Conservation (phyloP, 2,329 filamentous ascomycete species). For the Metarhizium humberi region DNA sequence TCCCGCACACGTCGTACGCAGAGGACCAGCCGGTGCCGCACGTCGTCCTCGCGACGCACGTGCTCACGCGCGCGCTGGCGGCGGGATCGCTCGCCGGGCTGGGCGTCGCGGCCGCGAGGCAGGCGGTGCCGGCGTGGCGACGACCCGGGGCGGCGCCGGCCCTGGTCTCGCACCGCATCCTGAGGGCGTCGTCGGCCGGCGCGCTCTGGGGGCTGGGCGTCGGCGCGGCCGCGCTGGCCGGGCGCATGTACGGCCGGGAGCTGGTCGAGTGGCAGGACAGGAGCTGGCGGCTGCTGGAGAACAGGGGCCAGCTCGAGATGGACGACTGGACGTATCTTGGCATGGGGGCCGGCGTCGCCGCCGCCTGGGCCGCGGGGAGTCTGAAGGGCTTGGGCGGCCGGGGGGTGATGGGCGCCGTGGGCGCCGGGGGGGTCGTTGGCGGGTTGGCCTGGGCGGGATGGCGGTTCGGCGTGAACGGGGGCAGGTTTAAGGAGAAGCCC, state of each 20-base stretch:
- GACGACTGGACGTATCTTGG: slow-evolving; percentile 46
- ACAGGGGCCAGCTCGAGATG: slow-evolving; percentile 43
- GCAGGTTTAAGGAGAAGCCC: slow-evolving; percentile 24
- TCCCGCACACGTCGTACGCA: slow-evolving; percentile 46
- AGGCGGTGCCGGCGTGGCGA: slow-evolving; percentile 19
- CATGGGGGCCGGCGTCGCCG: slow-evolving; percentile 25
- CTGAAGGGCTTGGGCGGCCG: slow-evolving; percentile 24
- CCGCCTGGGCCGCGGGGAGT: slow-evolving; percentile 20
- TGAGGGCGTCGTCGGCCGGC: slow-evolving; percentile 32
- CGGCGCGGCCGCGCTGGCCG: slow-evolving; percentile 31
- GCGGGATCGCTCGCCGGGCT: slow-evolving; percentile 40
- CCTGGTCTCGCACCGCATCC: slow-evolving; percentile 18
- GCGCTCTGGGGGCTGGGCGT: slow-evolving; percentile 34
- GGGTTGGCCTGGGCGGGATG: slow-evolving; percentile 39
- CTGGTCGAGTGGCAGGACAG: slow-evolving; percentile 57
- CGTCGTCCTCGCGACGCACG: slow-evolving; percentile 50
- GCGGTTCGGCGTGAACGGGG: slow-evolving; percentile 38
- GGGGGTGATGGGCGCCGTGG: slow-evolving; percentile 33
- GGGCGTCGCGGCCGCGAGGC: slow-evolving; percentile 24
- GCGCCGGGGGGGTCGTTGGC: slow-evolving; percentile 39
- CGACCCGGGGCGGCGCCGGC: slow-evolving; percentile 10
- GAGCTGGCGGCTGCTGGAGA: slow-evolving; percentile 52
- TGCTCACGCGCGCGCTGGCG: slow-evolving; percentile 46
- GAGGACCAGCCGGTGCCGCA: slow-evolving; percentile 51
- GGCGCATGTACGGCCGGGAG: slow-evolving; percentile 44